These are phyloP conservation scores for Phytopythium ostracodes DNA, from an alignment of 352 stramenopile species.

Conservation along the genomic window DNA sequence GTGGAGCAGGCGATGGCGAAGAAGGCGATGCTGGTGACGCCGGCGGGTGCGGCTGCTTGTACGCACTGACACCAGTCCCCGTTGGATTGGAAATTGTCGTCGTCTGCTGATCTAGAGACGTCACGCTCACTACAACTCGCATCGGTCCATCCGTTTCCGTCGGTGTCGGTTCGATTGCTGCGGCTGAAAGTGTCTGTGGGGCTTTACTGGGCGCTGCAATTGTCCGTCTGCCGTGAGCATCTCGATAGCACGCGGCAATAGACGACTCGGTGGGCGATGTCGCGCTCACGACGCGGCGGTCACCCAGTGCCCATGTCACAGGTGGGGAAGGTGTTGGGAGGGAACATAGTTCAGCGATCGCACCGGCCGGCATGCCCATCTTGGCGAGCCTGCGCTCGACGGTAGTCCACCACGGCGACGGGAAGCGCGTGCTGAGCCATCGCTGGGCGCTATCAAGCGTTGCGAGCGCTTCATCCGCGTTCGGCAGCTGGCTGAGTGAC, in stretches of 20 bases:
- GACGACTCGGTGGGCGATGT: constrained; percentile 3
- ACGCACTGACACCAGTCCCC: not conserved
- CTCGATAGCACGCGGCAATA: not conserved
- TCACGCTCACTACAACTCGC: constrained; percentile 15
- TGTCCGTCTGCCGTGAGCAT: not conserved
- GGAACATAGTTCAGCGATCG: not conserved
- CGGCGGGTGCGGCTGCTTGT: not conserved
- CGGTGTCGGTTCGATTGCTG: not conserved
- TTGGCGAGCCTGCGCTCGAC: constrained; percentile 19
- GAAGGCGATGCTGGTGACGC: not conserved
- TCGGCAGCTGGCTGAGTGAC: constrained; percentile 40
- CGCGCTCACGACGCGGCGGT: not conserved
- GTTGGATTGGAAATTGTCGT: too few species aligned
- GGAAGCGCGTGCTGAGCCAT: constrained; percentile 46
- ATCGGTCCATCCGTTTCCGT: constrained; percentile 7
- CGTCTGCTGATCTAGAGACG: constrained; percentile 13
- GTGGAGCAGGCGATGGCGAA: not conserved
- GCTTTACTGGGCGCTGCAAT: not conserved
- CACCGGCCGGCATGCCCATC: not conserved
- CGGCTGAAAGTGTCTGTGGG: not conserved
- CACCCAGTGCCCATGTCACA: not conserved
- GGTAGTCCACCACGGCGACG: constrained; percentile 44
- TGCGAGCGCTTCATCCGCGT: constrained; percentile 23
- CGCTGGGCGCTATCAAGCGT: constrained; percentile 24
- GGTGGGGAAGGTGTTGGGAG: not conserved